Conservation (phyloP, 2,329 filamentous ascomycete species). For the Diaporthe velutina region DNA sequence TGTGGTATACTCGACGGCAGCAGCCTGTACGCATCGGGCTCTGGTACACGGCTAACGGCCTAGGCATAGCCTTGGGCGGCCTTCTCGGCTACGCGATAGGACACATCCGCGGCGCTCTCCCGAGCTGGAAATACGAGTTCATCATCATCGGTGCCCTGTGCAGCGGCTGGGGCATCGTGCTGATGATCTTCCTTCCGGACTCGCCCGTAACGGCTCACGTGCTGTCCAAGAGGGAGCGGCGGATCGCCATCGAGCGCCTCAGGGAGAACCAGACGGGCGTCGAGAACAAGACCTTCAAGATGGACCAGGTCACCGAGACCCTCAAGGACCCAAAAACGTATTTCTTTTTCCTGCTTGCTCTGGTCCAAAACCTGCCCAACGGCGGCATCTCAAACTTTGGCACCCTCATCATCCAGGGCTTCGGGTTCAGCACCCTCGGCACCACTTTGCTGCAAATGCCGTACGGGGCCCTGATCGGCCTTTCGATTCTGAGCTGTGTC, state of each 20-base stretch:
- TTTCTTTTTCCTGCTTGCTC: slow-evolving; percentile 44
- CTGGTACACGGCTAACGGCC: slow-evolving; percentile 39
- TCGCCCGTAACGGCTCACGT: slow-evolving; percentile 43
- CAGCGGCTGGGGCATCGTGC: slow-evolving; percentile 46
- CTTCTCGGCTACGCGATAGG: slow-evolving; percentile 52
- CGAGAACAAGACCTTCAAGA: slow-evolving; percentile 48
- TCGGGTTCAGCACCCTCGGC: slow-evolving; percentile 62
- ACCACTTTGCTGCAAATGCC: slow-evolving; percentile 51
- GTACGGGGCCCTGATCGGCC: slow-evolving; percentile 45
- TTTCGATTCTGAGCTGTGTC: slow-evolving; percentile 46
- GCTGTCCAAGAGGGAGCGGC: slow-evolving; percentile 45
- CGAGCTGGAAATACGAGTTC: slow-evolving; percentile 51
- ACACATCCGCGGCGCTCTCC: slow-evolving; percentile 46
- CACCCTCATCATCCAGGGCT: slow-evolving; percentile 64
- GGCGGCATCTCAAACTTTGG: slow-evolving; percentile 56
- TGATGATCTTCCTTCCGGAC: slow-evolving; percentile 43
- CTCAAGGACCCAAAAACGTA: slow-evolving; percentile 49
- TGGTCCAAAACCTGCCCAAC: slow-evolving; percentile 42
- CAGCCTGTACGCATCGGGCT: slow-evolving; percentile 39
- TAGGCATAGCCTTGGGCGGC: slow-evolving; percentile 43
- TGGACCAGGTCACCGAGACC: slow-evolving; percentile 49
- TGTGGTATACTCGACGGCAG: slow-evolving; percentile 37
- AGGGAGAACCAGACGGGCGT: slow-evolving; percentile 52
- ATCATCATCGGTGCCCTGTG: slow-evolving; percentile 52
- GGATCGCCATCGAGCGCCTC: slow-evolving; percentile 49